A percentile compares a stretch with the other conserved stretches of the same genome.
These are phyloP conservation scores for Barbarea vulgaris DNA, from an alignment of 345 rosid genomes.

Conservation along the genomic window DNA sequence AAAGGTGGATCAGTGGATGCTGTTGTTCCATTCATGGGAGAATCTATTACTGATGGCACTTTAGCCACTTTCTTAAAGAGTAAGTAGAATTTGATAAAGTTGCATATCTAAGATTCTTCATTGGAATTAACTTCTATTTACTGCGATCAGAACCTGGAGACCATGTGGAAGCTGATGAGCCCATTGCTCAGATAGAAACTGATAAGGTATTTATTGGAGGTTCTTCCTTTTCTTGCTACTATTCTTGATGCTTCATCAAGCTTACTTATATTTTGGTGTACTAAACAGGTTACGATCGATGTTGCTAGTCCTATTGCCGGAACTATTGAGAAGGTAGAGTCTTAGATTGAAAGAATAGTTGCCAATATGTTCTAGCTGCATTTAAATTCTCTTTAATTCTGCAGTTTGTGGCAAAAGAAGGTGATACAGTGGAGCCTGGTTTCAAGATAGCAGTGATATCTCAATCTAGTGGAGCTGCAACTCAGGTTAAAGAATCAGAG, in stretches of 20 bases:
- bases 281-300: background rate
- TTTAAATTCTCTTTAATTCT: background rate
- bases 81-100: background rate
- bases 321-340: background rate
- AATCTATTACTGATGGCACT: conserved; percentile 88
- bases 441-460: background rate
- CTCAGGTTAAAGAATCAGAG: background rate
- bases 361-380: background rate
- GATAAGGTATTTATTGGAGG: background rate
- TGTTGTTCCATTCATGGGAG: conserved; percentile 89
- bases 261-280: background rate
- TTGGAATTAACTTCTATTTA: too few species aligned
- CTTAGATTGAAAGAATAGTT: too few species aligned
- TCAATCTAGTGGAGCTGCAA: background rate
- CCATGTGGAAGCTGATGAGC: background rate
- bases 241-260: background rate
- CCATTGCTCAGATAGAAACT: background rate
- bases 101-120: background rate
- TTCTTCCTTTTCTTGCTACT: background rate
- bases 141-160: background rate
- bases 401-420: background rate
- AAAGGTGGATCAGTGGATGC: conserved; percentile 66
- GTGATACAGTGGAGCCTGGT: background rate
- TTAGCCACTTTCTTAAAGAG: conserved; percentile 34
- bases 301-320: background rate